Evolutionary conservation across 176 grass and related monocot genomes (phyloP).

Genomic region (Oropetium thomaeum): DNA sequence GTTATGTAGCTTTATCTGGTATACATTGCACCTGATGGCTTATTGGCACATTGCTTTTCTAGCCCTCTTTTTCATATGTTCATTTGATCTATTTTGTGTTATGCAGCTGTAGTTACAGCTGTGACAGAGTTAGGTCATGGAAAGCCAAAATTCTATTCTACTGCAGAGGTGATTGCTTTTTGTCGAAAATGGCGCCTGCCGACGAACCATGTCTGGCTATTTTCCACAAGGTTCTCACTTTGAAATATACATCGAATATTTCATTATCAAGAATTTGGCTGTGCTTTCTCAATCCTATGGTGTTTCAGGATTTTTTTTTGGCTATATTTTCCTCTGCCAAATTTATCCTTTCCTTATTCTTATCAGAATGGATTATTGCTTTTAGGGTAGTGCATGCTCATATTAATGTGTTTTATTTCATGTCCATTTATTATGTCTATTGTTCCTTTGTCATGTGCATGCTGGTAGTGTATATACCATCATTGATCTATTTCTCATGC

Average conservation of each 20-base stretch:
- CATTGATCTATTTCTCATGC: not conserved
- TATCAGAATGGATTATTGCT: constrained; percentile 1
- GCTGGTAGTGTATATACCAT: constrained; percentile 4
- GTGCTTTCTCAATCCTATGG: not conserved
- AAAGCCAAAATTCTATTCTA: constrained; percentile 94
- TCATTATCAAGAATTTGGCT: not conserved
- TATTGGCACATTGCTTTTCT: too few species aligned
- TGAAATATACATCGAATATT: constrained; percentile 18
- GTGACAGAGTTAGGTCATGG: constrained; percentile 77
- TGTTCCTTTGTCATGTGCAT: not conserved
- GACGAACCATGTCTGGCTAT: constrained; percentile 92
- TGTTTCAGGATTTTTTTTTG: not conserved
- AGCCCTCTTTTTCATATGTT: too few species aligned
- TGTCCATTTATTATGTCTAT: not conserved
- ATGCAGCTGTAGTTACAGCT: constrained; percentile 78
- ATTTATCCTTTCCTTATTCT: constrained; percentile 8
- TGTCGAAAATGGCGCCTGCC: constrained; percentile 90
- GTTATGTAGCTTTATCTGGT: not conserved
- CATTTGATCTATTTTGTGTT: constrained; percentile 21
- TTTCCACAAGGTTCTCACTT: constrained; percentile 78
- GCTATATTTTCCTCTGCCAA: not conserved
- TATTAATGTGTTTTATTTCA: not conserved
- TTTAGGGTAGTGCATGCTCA: not conserved
- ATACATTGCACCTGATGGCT: not conserved
- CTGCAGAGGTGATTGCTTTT: constrained; percentile 85